phyloP scores from a whole-genome alignment of 805 yeast species.

The Saturnispora dispora region DNA sequence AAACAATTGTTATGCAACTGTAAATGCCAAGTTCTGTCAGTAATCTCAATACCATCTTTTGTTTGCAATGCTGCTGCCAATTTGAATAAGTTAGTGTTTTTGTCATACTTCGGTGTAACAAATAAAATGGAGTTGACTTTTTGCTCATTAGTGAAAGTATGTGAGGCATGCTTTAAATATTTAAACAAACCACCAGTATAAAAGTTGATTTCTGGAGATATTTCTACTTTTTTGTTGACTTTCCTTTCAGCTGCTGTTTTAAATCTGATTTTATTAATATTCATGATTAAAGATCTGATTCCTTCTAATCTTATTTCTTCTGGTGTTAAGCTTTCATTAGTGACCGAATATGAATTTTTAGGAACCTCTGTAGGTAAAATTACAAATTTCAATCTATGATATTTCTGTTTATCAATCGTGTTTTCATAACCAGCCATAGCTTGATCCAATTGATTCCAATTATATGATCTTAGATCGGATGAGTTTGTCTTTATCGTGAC shows the following conservation, averaged over 20 bases:
- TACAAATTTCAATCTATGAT: slow-evolving; percentile 73
- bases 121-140: slow-evolving; percentile 17
- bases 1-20: slow-evolving; percentile 68
- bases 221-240: slow-evolving; percentile 34
- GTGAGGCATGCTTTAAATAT: slow-evolving; percentile 37
- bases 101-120: slow-evolving; percentile 32
- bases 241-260: slow-evolving; percentile 34
- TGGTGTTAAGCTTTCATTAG: slow-evolving; percentile 54
- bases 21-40: slow-evolving; percentile 89
- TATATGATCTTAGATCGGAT: slow-evolving; percentile 44
- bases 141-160: slow-evolving; percentile 1
- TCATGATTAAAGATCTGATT: slow-evolving; percentile 53
- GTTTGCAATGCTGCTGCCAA: slow-evolving; percentile 63
- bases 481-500: slow-evolving; percentile 44
- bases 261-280: slow-evolving; percentile 51
- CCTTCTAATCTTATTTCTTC: slow-evolving; percentile 96
- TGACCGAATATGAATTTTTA: slow-evolving; percentile 33
- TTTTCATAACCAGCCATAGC: slow-evolving; percentile 87
- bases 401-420: slow-evolving; percentile 42
- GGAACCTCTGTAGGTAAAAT: slow-evolving; percentile 72
- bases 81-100: slow-evolving; percentile 39
- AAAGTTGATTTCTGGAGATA: slow-evolving; percentile 67
- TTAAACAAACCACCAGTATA: slow-evolving; percentile 79
- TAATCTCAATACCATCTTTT: slow-evolving; percentile 52
- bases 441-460: slow-evolving; percentile 92